Evolutionary conservation across 2,329 filamentous ascomycete genomes (phyloP).

Genomic region (Hymenoscyphus fructigenus): DNA sequence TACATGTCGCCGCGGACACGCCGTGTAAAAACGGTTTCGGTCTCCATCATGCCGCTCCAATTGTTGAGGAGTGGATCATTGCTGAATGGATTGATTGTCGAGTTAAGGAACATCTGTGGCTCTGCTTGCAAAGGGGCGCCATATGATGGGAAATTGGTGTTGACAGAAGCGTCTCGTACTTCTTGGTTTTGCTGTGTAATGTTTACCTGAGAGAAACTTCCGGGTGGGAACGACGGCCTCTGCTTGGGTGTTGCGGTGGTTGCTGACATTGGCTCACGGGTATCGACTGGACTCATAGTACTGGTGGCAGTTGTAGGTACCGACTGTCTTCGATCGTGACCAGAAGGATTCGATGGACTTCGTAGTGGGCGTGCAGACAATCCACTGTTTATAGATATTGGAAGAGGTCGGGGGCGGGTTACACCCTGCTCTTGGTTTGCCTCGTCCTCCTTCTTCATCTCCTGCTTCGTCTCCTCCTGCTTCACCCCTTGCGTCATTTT

Average conservation of each 20-base stretch:
- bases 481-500: not conserved
- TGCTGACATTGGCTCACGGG: constrained; percentile 9
- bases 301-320: constrained; percentile 36
- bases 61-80: constrained; percentile 42
- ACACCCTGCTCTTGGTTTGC: constrained; percentile 33
- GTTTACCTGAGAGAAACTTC: constrained; percentile 23
- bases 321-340: constrained; percentile 41
- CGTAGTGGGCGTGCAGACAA: too few species aligned
- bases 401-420: constrained; percentile 13
- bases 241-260: constrained; percentile 5
- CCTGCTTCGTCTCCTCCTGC: not conserved
- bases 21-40: constrained; percentile 1
- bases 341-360: not conserved
- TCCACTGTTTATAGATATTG: not conserved
- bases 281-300: constrained; percentile 13
- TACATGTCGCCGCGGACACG: constrained; percentile 2
- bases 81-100: constrained; percentile 40
- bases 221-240: constrained; percentile 28
- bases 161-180: constrained; percentile 8
- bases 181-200: constrained; percentile 11
- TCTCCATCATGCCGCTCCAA: constrained; percentile 45
- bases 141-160: constrained; percentile 39
- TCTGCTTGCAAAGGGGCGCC: constrained; percentile 51
- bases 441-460: not conserved
- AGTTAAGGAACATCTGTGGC: constrained; percentile 52